phyloP scores from a whole-genome alignment of 176 grass and related monocot species.

The Typha latifolia region DNA sequence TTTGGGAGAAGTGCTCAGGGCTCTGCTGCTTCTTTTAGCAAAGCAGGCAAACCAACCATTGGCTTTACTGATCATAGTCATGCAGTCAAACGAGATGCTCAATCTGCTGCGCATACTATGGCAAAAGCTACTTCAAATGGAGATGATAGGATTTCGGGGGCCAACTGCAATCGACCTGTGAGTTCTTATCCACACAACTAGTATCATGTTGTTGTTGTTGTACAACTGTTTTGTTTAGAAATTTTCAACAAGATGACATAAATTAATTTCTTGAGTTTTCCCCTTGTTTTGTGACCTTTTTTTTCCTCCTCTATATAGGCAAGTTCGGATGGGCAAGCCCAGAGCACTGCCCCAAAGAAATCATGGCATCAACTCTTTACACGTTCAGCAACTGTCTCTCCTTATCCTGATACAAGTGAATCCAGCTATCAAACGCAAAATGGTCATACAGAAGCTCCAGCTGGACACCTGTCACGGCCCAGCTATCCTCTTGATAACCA shows the following conservation, averaged over 20 bases:
- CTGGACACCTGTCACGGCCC: constrained; percentile 28
- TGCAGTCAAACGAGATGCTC: constrained; percentile 44
- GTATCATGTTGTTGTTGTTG: neutral
- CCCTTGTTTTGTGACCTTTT: constrained; percentile 19
- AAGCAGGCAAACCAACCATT: constrained; percentile 27
- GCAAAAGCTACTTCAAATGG: constrained; percentile 38
- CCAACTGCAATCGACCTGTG: constrained; percentile 46
- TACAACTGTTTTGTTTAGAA: constrained; percentile 2
- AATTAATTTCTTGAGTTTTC: constrained; percentile 14
- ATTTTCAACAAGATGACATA: constrained; percentile 7
- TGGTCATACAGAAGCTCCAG: constrained; percentile 27
- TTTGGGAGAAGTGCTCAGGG: constrained; percentile 54
- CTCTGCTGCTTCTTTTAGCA: constrained; percentile 39
- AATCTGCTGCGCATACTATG: constrained; percentile 24
- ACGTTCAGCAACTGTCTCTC: constrained; percentile 49
- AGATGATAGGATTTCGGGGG: constrained; percentile 41
- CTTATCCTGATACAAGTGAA: constrained; percentile 39
- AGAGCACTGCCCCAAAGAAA: constrained; percentile 43
- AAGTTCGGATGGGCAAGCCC: constrained; percentile 53
- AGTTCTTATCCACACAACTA: constrained; percentile 18
- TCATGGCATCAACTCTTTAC: constrained; percentile 83
- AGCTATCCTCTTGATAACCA: constrained; percentile 40
- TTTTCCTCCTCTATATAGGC: constrained; percentile 39
- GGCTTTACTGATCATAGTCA: constrained; percentile 40
- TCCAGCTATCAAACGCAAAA: constrained; percentile 30